Percentiles rank a stretch among this genome's conserved stretches.
Evolutionary conservation across 2,329 filamentous ascomycete species (phyloP).

Genomic region (Paecilomyces dactylethromorphus): DNA sequence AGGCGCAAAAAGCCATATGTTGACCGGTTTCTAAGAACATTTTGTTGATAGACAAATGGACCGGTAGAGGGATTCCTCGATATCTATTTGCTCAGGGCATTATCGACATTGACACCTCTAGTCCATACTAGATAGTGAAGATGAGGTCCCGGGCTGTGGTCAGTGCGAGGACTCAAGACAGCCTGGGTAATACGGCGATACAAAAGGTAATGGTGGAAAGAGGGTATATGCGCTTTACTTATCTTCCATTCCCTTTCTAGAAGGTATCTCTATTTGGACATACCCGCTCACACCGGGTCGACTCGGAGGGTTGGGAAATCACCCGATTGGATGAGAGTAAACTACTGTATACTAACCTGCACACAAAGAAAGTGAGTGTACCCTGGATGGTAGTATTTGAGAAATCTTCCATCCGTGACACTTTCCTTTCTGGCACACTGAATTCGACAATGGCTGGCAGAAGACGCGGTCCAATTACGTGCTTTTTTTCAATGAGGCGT

Average conservation of each 20-base stretch:
- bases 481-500: constrained; percentile 44
- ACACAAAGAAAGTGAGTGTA: constrained; percentile 48
- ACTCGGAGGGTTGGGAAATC: neutral
- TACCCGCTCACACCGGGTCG: neutral
- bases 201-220: constrained; percentile 53
- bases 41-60: constrained; percentile 51
- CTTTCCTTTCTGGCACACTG: constrained; percentile 53
- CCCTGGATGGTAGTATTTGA: constrained; percentile 51
- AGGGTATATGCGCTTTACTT: constrained; percentile 20
- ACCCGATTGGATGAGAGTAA: neutral
- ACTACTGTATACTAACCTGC: neutral
- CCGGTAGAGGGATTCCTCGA: constrained; percentile 52
- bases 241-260: neutral
- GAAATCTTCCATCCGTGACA: constrained; percentile 50
- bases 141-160: constrained; percentile 51
- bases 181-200: constrained; percentile 44
- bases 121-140: constrained; percentile 38
- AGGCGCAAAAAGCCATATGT: constrained; percentile 47
- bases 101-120: constrained; percentile 43
- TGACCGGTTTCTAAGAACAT: constrained; percentile 44
- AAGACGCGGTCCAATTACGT: constrained; percentile 50
- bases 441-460: constrained; percentile 48
- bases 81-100: constrained; percentile 53
- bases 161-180: constrained; percentile 49
- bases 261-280: neutral